These are phyloP conservation scores for Coemansia sp. DNA, from an alignment of 192 early-diverging fungal genomes.

Conservation along the genomic window DNA sequence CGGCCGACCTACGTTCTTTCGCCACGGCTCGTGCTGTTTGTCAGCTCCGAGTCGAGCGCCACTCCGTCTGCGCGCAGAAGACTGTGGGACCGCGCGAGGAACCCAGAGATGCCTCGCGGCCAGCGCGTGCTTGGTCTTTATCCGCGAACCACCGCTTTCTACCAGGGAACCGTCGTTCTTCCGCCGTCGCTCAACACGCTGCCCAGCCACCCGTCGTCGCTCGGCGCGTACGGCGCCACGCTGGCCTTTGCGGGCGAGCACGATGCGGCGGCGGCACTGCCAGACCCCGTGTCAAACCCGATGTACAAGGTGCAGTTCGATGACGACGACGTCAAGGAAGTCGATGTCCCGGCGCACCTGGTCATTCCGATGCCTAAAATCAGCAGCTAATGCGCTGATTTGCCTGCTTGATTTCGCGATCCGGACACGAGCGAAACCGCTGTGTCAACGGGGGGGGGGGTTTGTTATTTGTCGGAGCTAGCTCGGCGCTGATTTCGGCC, in stretches of 20 bases:
- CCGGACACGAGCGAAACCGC: no score
- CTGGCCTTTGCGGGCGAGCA: not conserved
- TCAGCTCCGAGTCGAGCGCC: constrained; percentile 13
- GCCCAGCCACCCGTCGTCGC: constrained; percentile 3
- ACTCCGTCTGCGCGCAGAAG: constrained; percentile 17
- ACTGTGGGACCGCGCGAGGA: constrained; percentile 32
- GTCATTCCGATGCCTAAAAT: constrained; percentile 32
- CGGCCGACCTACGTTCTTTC: constrained; percentile 36
- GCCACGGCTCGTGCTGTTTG: constrained; percentile 36
- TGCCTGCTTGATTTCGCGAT: not conserved
- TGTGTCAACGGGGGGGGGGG: no score
- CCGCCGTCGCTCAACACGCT: constrained; percentile 39
- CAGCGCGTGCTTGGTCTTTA: constrained; percentile 46
- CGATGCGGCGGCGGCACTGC: not conserved
- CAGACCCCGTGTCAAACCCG: constrained; percentile 25
- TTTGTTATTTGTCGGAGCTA: not conserved
- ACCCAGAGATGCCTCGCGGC: constrained; percentile 38
- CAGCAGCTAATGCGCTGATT: not conserved
- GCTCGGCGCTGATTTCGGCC: not conserved
- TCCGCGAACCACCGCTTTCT: constrained; percentile 46
- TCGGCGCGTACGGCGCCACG: not conserved
- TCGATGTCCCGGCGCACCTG: constrained; percentile 45
- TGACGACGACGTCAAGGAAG: constrained; percentile 39
- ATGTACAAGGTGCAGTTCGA: constrained; percentile 51
- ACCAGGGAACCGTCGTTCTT: constrained; percentile 31